Percentiles rank a stretch among this genome's conserved stretches.
These are phyloP conservation scores for Alternaria triticimaculans DNA, from an alignment of 2,329 filamentous ascomycete species.

Conservation along the genomic window DNA sequence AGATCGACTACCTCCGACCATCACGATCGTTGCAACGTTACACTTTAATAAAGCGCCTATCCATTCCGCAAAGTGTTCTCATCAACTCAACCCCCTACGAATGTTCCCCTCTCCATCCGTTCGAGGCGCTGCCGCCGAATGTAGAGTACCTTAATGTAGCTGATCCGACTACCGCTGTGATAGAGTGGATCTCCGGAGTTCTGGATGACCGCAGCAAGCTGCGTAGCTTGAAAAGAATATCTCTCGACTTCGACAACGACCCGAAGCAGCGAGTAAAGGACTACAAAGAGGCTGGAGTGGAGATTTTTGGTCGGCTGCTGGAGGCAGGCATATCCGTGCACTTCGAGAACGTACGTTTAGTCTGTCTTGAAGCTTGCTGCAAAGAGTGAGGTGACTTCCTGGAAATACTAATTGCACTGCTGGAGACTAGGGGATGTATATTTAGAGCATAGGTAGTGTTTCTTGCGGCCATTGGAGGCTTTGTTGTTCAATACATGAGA, in stretches of 20 bases:
- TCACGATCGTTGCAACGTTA: neutral
- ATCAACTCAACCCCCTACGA: neutral
- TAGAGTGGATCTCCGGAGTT: neutral
- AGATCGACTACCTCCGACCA: neutral
- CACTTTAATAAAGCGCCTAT: neutral
- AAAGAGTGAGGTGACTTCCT: neutral
- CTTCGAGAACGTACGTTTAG: neutral
- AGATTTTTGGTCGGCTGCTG: neutral
- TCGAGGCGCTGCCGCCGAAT: neutral
- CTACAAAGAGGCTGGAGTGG: neutral
- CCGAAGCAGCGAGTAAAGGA: neutral
- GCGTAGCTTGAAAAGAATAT: neutral
- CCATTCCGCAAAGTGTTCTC: neutral
- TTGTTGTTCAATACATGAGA: neutral
- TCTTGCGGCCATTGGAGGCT: neutral
- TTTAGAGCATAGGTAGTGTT: neutral
- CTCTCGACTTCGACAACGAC: neutral
- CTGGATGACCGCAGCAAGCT: neutral
- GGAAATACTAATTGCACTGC: neutral
- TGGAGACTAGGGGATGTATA: neutral
- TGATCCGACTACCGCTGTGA: neutral
- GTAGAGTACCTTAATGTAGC: neutral
- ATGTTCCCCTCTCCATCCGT: neutral
- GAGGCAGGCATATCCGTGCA: neutral
- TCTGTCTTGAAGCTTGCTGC: neutral